Base-by-base conservation (phyloP, 2,329 filamentous ascomycete species). In the Microcyclosporella mali region DNA sequence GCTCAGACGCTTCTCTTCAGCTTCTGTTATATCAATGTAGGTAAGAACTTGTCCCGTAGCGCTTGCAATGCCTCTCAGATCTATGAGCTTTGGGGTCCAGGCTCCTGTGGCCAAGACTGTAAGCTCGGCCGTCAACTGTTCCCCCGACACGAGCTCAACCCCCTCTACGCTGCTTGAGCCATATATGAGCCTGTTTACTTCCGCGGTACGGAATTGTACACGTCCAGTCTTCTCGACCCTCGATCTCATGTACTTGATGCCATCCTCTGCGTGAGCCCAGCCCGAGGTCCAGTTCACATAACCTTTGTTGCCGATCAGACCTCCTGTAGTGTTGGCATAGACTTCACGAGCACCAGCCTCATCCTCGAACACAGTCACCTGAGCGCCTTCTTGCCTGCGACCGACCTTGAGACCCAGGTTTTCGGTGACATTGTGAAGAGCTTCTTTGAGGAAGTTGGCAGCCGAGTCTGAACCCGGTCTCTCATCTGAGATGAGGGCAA, bases 71-170 rank as follows among this genome's bases (percentile, higher is more conserved):
- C 87, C 86, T 35, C 81, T 73, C 1, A 95, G 70, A 63, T 95
- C 85, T 43, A 95, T 68, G 16, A 95, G 73, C 1, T 77, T 74
- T 2, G 82, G 78, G 2, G 85, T 87, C 89, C 90, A 97, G 3
- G 90, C 88, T 12, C 90, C 90, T 0, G 88, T 81, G 0, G 90
- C 88, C 2, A 94, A 73, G 42, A 95, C 72, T 27, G 85, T 82
- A 6, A 94, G 72, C 45, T 87, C 84, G 2, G 84, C 85, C 3
- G 66, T 67, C 6, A 87, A 51, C 8, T 60, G 67, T 6, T 63
- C 63, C 1, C 72, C 73, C 47, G 76, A 66, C 2, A 58, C 56
- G 9, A 85, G 65, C n/a, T 66, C 70, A 16, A 71, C 84, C 27
- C 85, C 85, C 1, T 72, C 70, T n/a, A 78, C 67, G 35, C 54